Evolutionary conservation across 306 rosid species (phyloP), one percentile per base, ranked within the genome.

Genomic region (Boehmeria nivea): DNA sequence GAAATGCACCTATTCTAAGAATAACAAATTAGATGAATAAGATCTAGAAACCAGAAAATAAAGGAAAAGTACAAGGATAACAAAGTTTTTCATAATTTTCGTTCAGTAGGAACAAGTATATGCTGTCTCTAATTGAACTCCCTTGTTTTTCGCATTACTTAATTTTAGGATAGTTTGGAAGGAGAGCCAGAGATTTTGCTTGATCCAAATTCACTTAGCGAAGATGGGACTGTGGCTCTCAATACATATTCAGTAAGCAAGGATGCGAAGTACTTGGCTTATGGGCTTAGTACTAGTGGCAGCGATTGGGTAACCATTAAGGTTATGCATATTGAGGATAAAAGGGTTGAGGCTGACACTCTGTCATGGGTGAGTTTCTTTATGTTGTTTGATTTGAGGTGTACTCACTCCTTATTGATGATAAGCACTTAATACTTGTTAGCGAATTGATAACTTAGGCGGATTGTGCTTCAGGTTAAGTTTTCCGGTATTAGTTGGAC

Each of bases 261-360:
- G 77, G 87, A 91, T 65, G 96, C 86, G 2, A 57, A 77, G 26
- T 78, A 83, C 65, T 53, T 91, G 79, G 96, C 89, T 20, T 87
- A 87, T 44, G 99, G 79, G 6, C 89, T 91, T 31, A 87, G 99
- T 58, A 57, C 86, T 5, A 84, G 99, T 20, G 99, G 95, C 46
- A 91, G 96, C 8, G 96, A 87, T 68, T 87, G 99, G 99, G 86
- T 85, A 28, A 84, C 86, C 0, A 73, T 91, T 3, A 84, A 84
- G 42, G 70, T 84, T 15, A 76, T 82, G 82, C 62, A 76, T 24
- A 28, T 91, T 38, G 89, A 77, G 23, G 84, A 82, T 65, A 84
- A 63, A 69, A 44, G 23, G 33, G 68, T 70, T 24, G 69, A 72
- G 61, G 71, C 84, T 34, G 81, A 87, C 24, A 73, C 82, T 23